Evolutionary conservation across 2,329 filamentous ascomycete species (phyloP), one percentile per base, ranked within the genome.

Genomic region (Aspergillus sp.): DNA sequence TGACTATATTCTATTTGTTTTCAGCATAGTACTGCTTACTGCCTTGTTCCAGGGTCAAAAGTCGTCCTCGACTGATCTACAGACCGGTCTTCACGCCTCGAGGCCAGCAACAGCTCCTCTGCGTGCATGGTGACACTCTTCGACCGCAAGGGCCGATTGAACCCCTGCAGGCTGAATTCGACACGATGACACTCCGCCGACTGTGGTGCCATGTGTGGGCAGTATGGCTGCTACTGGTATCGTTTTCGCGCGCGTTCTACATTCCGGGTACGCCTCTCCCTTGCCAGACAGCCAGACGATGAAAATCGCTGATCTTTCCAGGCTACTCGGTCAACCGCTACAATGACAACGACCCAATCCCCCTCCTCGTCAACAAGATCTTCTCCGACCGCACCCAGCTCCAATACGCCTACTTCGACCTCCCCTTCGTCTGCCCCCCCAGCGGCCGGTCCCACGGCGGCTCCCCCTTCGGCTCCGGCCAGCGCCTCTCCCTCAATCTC

Each of bases 381-480:
- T 93, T 88, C 60, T 93, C 85, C 34, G 86, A 93, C 61, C 79
- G 83, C 49, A 91, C 83, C 5, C 81, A 91, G 56, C 67, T 93
- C n/a, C 85, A 93, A 58, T 93, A 86, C 73, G 85, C 85, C 45
- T 93, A 89, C 65, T 83, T 81, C 56, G 82, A 91, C 48, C 76
- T 93, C 1, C 85, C 86, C 5, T 93, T 93, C 56, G 82, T 89
- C 33, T 93, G 85, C 52, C 82, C 82, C 8, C 81, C 83, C 1
- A 82, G 78, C 6, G 82, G 82, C 30, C 69, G 74, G 40, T 70
- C 67, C 41, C 74, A 75, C 44, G 69, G 72, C 32, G 80, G 79
- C 24, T 76, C 75, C 4, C 75, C 77, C 12, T 71, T 88, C 36
- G 72, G 84, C 33, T 83, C 80, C 43, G 83, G 85, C 29, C 74